A percentile compares a stretch with the other conserved stretches of the same genome.
These are phyloP conservation scores for Chlorella sp. DNA, from an alignment of 139 green algal species.

Conservation along the genomic window DNA sequence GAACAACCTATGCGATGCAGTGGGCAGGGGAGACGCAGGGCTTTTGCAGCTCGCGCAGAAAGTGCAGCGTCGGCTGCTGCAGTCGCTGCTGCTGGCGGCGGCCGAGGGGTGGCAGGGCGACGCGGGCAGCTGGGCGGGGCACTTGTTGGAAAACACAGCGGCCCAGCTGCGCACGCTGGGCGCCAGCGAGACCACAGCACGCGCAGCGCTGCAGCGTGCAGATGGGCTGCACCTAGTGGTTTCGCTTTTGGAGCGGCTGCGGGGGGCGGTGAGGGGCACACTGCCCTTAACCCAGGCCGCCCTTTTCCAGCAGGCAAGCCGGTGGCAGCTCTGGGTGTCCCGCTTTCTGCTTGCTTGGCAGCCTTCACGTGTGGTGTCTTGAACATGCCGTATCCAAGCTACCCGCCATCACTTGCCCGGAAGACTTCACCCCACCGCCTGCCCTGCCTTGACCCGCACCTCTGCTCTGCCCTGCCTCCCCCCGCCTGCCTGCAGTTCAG, in stretches of 20 bases:
- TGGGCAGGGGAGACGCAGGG: slow-evolving; percentile 30
- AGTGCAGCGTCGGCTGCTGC: slow-evolving; percentile 43
- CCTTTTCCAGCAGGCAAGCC: slow-evolving; percentile 47
- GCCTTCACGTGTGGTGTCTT: no score
- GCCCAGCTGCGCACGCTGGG: slow-evolving; percentile 27
- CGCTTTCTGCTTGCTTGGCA: not conserved
- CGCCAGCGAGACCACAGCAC: slow-evolving; percentile 28
- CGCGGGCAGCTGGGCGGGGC: slow-evolving; percentile 18
- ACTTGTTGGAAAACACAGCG: slow-evolving; percentile 17
- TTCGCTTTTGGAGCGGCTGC: slow-evolving; percentile 72
- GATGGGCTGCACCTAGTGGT: slow-evolving; percentile 51
- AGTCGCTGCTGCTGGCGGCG: slow-evolving; percentile 42
- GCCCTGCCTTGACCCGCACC: no score
- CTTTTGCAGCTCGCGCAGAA: slow-evolving; percentile 13
- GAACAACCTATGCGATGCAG: slow-evolving; percentile 58
- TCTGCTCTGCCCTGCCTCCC: not conserved
- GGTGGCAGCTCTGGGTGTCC: not conserved
- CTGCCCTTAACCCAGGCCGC: slow-evolving; percentile 54
- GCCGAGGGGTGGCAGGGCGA: not conserved
- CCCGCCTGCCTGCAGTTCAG: slow-evolving; percentile 23
- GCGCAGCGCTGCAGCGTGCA: slow-evolving; percentile 33
- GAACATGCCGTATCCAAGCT: no score
- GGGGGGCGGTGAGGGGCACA: slow-evolving; percentile 66
- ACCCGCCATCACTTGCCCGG: no score
- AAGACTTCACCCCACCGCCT: not conserved